These are phyloP conservation scores for Cokeromyces recurvatus DNA, from an alignment of 371 early-diverging fungal species.

Conservation along the genomic window DNA sequence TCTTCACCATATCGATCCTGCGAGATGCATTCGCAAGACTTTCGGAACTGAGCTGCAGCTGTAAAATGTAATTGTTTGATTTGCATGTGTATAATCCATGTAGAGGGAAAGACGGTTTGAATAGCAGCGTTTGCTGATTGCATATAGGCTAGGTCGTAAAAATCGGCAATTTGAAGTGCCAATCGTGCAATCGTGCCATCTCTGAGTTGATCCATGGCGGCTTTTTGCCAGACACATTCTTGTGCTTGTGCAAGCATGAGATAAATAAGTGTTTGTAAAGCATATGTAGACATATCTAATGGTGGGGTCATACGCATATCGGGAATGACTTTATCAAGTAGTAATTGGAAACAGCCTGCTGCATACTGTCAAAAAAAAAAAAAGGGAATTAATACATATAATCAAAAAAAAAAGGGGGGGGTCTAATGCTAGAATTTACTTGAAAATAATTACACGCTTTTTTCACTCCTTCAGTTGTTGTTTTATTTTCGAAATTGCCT, in stretches of 20 bases:
- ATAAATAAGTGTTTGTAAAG: slow-evolving; percentile 60
- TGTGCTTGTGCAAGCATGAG: slow-evolving; percentile 90
- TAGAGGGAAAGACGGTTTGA: slow-evolving; percentile 40
- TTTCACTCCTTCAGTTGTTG: slow-evolving; percentile 71
- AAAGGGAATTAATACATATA: not conserved
- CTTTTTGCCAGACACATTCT: slow-evolving; percentile 85
- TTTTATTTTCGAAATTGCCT: slow-evolving; percentile 61
- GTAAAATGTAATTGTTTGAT: slow-evolving; percentile 68
- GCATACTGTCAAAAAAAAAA: slow-evolving; percentile 46
- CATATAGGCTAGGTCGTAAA: slow-evolving; percentile 67
- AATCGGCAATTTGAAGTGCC: slow-evolving; percentile 69
- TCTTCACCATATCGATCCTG: slow-evolving; percentile 83
- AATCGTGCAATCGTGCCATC: slow-evolving; percentile 73
- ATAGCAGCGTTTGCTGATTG: slow-evolving; percentile 53
- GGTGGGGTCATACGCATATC: slow-evolving; percentile 54
- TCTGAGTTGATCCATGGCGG: slow-evolving; percentile 74
- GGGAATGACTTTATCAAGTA: slow-evolving; percentile 53
- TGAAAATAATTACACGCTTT: slow-evolving; percentile 77
- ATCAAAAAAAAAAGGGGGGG: too few species aligned
- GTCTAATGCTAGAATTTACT: slow-evolving; percentile 32
- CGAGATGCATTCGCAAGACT: slow-evolving; percentile 67
- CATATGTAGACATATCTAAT: slow-evolving; percentile 52
- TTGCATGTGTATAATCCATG: slow-evolving; percentile 66
- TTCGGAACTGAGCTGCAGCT: slow-evolving; percentile 77
- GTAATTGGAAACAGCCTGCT: slow-evolving; percentile 75